Conservation (phyloP, 139 green algal genomes). For the Microglena sp. region DNA sequence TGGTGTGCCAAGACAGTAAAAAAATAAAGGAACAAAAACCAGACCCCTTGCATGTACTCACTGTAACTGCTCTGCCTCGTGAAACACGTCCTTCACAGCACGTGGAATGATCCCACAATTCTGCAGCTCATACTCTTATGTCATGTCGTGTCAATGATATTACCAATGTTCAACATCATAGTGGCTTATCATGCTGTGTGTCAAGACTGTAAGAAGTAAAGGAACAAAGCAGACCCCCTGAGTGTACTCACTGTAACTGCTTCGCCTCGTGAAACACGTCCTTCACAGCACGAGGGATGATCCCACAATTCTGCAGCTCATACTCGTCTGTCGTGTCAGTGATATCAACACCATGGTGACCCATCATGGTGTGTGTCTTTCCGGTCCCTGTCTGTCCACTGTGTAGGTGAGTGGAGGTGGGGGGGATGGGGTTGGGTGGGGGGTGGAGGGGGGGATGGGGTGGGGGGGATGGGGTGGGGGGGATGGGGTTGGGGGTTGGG, state of each 20-base stretch:
- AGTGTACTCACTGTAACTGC: not conserved
- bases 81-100: conserved; percentile 44
- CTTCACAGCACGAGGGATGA: conserved; percentile 45
- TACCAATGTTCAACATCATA: conserved; percentile 11
- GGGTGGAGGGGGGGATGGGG: too few relatives aligned
- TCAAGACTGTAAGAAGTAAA: too few relatives aligned
- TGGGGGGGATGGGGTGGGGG: too few relatives aligned
- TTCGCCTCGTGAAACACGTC: conserved; percentile 37
- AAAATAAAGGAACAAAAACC: too few relatives aligned
- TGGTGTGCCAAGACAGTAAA: too few relatives aligned
- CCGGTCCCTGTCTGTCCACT: conserved; percentile 54
- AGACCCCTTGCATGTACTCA: not conserved
- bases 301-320: conserved; percentile 15
- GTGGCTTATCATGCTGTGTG: conserved; percentile 52
- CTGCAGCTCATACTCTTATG: not conserved
- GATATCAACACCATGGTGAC: conserved; percentile 19
- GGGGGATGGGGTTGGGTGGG: too few relatives aligned
- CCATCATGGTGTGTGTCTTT: conserved; percentile 58
- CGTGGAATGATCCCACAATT: conserved; percentile 45
- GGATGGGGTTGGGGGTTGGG: too few relatives aligned
- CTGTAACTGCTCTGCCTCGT: not conserved
- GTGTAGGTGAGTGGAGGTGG: not conserved
- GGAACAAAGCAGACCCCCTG: too few relatives aligned
- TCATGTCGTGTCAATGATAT: conserved; percentile 2
- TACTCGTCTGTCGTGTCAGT: not conserved